phyloP scores from a whole-genome alignment of 495 filamentous ascomycete species.

The Evernia prunastri region DNA sequence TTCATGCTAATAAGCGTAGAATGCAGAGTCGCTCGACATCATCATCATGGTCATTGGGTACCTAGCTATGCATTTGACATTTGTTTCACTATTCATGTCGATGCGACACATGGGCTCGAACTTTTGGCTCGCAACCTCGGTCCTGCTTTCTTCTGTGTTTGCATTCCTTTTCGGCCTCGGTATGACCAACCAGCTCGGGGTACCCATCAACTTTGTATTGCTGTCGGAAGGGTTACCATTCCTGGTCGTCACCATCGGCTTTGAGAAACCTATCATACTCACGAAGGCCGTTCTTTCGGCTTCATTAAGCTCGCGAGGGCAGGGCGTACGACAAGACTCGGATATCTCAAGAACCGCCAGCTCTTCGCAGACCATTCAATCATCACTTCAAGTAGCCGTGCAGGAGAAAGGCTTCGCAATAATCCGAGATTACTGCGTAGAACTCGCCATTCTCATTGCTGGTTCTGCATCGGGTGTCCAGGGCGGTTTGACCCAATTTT shows the following conservation, averaged over 20 bases:
- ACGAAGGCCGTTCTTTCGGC: conserved; percentile 92
- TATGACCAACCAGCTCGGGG: conserved; percentile 84
- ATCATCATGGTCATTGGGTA: conserved; percentile 97
- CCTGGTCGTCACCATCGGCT: conserved; percentile 94
- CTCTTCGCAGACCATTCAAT: conserved; percentile 64
- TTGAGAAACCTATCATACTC: conserved; percentile 95
- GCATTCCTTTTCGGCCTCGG: conserved; percentile 92
- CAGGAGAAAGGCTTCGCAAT: conserved; percentile 88
- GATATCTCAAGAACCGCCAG: conserved; percentile 37
- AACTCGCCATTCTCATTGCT: conserved; percentile 74
- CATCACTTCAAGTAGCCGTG: conserved; percentile 80
- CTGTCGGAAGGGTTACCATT: conserved; percentile 98
- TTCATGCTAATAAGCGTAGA: conserved; percentile 38
- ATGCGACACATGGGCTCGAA: conserved; percentile 96
- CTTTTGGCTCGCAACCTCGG: conserved; percentile 87
- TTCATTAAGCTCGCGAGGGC: conserved; percentile 62
- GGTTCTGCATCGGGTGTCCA: conserved; percentile 92
- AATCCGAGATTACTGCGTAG: conserved; percentile 85
- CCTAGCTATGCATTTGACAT: conserved; percentile 95
- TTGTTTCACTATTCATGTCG: conserved; percentile 92
- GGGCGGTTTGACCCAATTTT: conserved; percentile 92
- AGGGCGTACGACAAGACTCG: conserved; percentile 39
- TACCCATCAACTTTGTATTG: conserved; percentile 88
- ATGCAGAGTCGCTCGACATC: conserved; percentile 94
- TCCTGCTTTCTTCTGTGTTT: conserved; percentile 85